A percentile compares a stretch with the other conserved stretches of the same genome.
Evolutionary conservation across 2,329 filamentous ascomycete species (phyloP).

Genomic region (Fusarium sp.): DNA sequence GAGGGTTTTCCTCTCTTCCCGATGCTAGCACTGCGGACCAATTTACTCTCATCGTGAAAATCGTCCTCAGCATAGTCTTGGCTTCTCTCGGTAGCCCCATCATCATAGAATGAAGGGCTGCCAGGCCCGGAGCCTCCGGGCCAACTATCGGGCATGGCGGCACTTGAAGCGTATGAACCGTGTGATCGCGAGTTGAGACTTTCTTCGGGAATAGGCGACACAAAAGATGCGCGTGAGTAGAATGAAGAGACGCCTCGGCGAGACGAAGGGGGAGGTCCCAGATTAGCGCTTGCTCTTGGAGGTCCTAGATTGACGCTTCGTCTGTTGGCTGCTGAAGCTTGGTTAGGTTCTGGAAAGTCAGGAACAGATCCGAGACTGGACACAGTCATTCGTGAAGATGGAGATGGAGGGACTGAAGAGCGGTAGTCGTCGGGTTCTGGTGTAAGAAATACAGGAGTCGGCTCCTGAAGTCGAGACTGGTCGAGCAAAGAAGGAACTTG

Average conservation of each 20-base stretch:
- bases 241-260: conserved; percentile 72
- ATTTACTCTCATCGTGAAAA: conserved; percentile 65
- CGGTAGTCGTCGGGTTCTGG: conserved; percentile 52
- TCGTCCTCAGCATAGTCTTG: conserved; percentile 58
- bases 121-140: conserved; percentile 60
- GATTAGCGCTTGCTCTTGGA: conserved; percentile 62
- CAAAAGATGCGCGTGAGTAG: conserved; percentile 73
- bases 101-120: conserved; percentile 63
- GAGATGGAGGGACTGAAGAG: conserved; percentile 60
- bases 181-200: conserved; percentile 68
- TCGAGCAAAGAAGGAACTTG: conserved; percentile 70
- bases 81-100: conserved; percentile 60
- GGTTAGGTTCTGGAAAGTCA: conserved; percentile 64
- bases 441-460: conserved; percentile 62
- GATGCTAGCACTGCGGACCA: conserved; percentile 71
- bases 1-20: conserved; percentile 70
- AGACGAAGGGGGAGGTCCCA: conserved; percentile 71
- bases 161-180: conserved; percentile 77
- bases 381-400: conserved; percentile 62
- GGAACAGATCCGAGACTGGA: conserved; percentile 69
- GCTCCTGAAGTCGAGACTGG: conserved; percentile 66
- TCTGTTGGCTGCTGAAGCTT: conserved; percentile 51
- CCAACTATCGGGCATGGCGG: conserved; percentile 78
- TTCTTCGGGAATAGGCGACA: conserved; percentile 83
- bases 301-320: conserved; percentile 62